Conservation (phyloP, 176 grass and related monocot genomes). For the Urochloa ruziziensis region DNA sequence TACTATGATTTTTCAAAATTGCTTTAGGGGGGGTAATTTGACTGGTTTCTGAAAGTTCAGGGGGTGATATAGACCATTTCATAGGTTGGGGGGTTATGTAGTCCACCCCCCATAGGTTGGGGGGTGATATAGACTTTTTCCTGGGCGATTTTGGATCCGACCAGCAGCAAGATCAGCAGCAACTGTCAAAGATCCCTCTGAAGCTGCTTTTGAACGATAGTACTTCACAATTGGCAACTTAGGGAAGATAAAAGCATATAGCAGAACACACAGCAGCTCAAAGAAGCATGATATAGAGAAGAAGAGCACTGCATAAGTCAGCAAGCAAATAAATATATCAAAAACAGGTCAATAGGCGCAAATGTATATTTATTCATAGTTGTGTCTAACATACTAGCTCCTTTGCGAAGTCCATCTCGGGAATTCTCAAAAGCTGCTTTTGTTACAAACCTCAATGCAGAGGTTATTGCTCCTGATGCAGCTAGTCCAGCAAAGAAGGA, state of each 20-base stretch:
- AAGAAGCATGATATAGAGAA: conserved; percentile 61
- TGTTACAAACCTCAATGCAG: conserved; percentile 54
- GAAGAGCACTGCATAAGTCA: conserved; percentile 57
- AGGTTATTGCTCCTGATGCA: conserved; percentile 64
- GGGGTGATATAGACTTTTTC: too few relatives aligned
- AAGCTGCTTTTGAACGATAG: conserved; percentile 65
- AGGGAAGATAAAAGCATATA: conserved; percentile 66
- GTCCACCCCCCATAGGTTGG: too few relatives aligned
- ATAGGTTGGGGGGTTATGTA: too few relatives aligned
- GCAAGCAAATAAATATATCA: neutral
- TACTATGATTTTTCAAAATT: too few relatives aligned
- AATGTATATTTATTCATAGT: neutral
- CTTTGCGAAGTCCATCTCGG: conserved; percentile 64
- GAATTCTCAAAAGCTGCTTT: conserved; percentile 72
- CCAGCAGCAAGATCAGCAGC: conserved; percentile 64
- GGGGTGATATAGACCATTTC: too few relatives aligned
- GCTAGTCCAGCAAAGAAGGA: conserved; percentile 69
- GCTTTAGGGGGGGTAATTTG: too few relatives aligned
- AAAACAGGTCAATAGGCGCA: neutral
- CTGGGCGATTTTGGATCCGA: conserved; percentile 36
- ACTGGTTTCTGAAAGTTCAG: too few relatives aligned
- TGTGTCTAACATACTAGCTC: conserved; percentile 47
- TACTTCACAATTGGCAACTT: conserved; percentile 62
- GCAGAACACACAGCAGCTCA: conserved; percentile 54
- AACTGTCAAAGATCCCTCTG: conserved; percentile 59